Evolutionary conservation across 805 yeast genomes (phyloP), one percentile per base, ranked within the genome.

Genomic region (Blastobotrys robertii): DNA sequence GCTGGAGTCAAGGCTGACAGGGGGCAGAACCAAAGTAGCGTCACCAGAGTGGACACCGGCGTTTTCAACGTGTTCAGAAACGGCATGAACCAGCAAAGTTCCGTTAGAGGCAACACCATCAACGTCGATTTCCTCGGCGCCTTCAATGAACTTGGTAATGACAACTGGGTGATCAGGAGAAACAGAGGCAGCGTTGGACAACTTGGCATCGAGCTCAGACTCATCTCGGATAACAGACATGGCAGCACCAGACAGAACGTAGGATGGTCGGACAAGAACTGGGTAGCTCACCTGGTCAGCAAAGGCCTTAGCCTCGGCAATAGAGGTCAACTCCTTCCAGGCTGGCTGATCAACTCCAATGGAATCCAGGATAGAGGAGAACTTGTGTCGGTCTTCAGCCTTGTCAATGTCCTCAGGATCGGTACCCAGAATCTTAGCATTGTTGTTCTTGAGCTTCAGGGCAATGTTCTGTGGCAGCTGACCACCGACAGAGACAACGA

Each of bases 1-100:
- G 12, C 66, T 70, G 38, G 79, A 79, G 37, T 79, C 77, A 48
- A 92, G 70, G 47, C 72, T 68, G 64, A 81, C 94, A 22, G 98
- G 97, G 46, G 98, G 98, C 46, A 92, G 73, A 40, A 90, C 79
- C 58, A 90, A 76, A 28, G 97, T 87, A 43, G 98, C 98, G 67
- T 90, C 98, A 66, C 98, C 98, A 41, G 97, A 88, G 69, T 90
- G 98, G 46, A 92, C 83, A 73, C 98, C 98, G 8, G 98, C 98
- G 58, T 88, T 87, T 69, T 90, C 98, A 58, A 88, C 94, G 64
- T 90, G 98, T 67, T 92, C 98, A 51, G 95, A 84, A 46, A 90
- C 84, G 46, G 95, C 97, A 65, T 90, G 98, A 45, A 90, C 94
- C 41, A 90, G 68, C 43, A 90, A 85, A 57, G 78, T 66, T 57